Conservation (phyloP, 2,329 filamentous ascomycete species). For the Truncatella angustata region DNA sequence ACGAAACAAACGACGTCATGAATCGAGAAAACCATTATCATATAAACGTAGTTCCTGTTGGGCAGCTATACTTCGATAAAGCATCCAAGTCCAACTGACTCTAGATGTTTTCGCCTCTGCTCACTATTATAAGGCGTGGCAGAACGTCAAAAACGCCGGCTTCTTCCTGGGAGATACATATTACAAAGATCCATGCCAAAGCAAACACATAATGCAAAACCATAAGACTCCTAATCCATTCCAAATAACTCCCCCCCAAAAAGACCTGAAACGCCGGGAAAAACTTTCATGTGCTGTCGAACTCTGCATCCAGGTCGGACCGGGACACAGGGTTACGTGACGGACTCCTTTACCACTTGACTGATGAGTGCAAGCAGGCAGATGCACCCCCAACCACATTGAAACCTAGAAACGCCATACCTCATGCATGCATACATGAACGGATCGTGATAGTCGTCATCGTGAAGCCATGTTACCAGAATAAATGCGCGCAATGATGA, state of each 20-base stretch:
- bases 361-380: neutral
- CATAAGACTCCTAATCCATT: slow-evolving; percentile 1
- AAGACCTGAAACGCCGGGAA: slow-evolving; percentile 10
- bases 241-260: slow-evolving; percentile 3
- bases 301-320: neutral
- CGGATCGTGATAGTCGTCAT: slow-evolving; percentile 43
- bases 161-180: neutral
- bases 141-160: neutral
- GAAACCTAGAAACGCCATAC: slow-evolving; percentile 37
- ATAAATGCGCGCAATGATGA: slow-evolving; percentile 16
- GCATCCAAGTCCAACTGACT: slow-evolving; percentile 7
- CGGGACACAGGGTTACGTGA: neutral
- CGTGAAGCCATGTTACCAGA: slow-evolving; percentile 32
- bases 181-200: neutral
- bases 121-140: neutral
- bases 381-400: slow-evolving; percentile 9
- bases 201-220: slow-evolving; percentile 2
- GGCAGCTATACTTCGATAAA: slow-evolving; percentile 14
- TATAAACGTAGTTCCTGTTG: slow-evolving; percentile 21
- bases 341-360: neutral
- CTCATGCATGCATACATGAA: slow-evolving; percentile 40
- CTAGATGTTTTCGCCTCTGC: neutral
- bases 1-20: neutral
- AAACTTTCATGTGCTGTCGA: slow-evolving; percentile 4
- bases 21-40: slow-evolving; percentile 18